Base-by-base conservation (phyloP, 129 eudicot species). In the Kitagawia praeruptora region DNA sequence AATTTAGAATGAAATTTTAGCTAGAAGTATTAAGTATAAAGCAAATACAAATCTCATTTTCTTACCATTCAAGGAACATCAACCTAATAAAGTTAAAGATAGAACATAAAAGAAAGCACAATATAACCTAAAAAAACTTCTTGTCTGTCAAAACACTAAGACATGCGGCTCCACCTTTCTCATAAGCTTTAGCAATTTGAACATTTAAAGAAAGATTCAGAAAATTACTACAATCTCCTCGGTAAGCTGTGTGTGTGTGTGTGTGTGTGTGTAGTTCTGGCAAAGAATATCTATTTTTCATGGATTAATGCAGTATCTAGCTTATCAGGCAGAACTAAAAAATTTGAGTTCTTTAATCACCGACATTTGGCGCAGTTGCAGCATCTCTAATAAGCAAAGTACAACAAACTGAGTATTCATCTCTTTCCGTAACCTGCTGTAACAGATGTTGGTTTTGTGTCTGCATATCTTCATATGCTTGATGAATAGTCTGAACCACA, bases 381-480 rank as follows among this genome's bases (percentile, higher is more conserved):
- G n/a, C n/a, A n/a, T n/a, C n/a, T n/a, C n/a, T n/a, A n/a, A n/a
- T n/a, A n/a, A n/a, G n/a, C n/a, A n/a, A n/a, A n/a, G n/a, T n/a
- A n/a, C n/a, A n/a, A n/a, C n/a, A n/a, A n/a, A n/a, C n/a, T n/a
- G n/a, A n/a, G 83, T 95, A 95, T 81, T 95, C 97, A 87, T 95
- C 98, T 82, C 98, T 95, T 84, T 90, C 98, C 61, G 89, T 85
- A 81, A 95, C 88, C 80, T 92, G 97, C 93, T 89, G 96, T 85
- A 90, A 46, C 77, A 95, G 81, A 80, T 89, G 98, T 81, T 95
- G 97, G 75, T 92, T 87, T 80, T 95, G 98, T 49, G 97, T 87
- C 92, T 95, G 97, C 98, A 95, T 95, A 85, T 95, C 98, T 87
- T 95, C 98, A 81, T 95, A 95, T n/a, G 98, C 98, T 90, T 95